These are phyloP conservation scores for Fusarium austroafricanum DNA, from an alignment of 2,329 filamentous ascomycete species.

Conservation along the genomic window DNA sequence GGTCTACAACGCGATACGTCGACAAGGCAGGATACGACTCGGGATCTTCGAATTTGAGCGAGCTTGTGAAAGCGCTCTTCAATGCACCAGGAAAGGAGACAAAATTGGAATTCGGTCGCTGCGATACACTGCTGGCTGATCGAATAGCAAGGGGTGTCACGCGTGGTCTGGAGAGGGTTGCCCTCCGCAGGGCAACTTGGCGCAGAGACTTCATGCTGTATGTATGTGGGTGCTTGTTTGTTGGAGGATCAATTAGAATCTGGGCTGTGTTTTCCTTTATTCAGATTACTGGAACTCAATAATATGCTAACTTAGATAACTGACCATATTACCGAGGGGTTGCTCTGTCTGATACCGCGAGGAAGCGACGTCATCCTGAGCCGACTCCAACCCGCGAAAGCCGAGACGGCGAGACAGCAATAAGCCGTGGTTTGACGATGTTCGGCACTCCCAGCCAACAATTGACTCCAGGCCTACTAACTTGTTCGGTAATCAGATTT, in stretches of 20 bases:
- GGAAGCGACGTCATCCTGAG: constrained; percentile 49
- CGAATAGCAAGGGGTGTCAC: constrained; percentile 47
- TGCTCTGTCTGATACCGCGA: constrained; percentile 33
- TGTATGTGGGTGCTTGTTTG: constrained; percentile 3
- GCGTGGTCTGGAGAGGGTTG: constrained; percentile 39
- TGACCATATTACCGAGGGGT: constrained; percentile 41
- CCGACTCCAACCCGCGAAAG: constrained; percentile 49
- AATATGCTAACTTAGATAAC: constrained; percentile 18
- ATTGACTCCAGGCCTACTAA: background rate
- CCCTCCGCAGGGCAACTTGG: constrained; percentile 46
- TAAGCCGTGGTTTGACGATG: constrained; percentile 46
- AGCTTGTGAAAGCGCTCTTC: constrained; percentile 89
- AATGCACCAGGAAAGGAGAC: constrained; percentile 92
- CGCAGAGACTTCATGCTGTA: constrained; percentile 51
- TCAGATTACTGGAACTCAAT: constrained; percentile 8
- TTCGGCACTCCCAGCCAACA: constrained; percentile 33
- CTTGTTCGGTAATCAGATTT: background rate
- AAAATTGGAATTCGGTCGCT: constrained; percentile 65
- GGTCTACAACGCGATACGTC: constrained; percentile 92
- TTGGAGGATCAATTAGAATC: constrained; percentile 2
- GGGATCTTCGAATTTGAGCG: constrained; percentile 81
- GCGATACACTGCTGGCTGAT: constrained; percentile 63
- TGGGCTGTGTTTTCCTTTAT: constrained; percentile 19
- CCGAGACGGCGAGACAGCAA: constrained; percentile 42
- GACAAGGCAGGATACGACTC: constrained; percentile 80